Conservation (phyloP, 1,284 basidiomycete genomes). For the Ceratobasidium sp. region DNA sequence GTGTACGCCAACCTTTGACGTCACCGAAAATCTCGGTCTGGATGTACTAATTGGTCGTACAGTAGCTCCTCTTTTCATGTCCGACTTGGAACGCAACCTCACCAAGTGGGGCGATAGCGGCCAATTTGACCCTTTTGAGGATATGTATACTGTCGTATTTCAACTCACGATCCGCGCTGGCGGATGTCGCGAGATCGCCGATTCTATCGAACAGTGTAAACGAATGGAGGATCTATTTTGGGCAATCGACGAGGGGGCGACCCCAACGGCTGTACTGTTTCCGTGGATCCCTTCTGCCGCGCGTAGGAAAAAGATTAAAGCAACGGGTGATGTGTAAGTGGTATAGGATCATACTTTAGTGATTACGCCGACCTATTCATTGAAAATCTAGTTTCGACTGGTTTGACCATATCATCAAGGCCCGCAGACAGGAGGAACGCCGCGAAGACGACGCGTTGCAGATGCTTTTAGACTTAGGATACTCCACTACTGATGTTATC, state of each 20-base stretch:
- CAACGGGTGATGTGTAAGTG: slow-evolving; percentile 22
- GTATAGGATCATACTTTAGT: not conserved
- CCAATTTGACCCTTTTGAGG: slow-evolving; percentile 26
- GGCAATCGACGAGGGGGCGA: slow-evolving; percentile 14
- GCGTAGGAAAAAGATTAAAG: not conserved
- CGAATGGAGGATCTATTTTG: slow-evolving; percentile 26
- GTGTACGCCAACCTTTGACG: not conserved
- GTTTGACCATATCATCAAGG: slow-evolving; percentile 32
- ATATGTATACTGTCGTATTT: slow-evolving; percentile 17
- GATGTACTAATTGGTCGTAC: not conserved
- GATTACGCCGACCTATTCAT: not conserved
- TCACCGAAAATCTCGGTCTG: too few relatives aligned
- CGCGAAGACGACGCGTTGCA: slow-evolving; percentile 37
- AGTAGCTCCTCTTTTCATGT: slow-evolving; percentile 27
- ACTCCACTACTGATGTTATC: slow-evolving; percentile 29
- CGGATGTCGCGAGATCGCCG: slow-evolving; percentile 24
- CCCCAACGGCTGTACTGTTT: slow-evolving; percentile 10
- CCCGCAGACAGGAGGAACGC: slow-evolving; percentile 3
- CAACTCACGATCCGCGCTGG: slow-evolving; percentile 25
- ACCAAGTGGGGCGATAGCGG: slow-evolving; percentile 22
- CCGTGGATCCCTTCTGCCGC: slow-evolving; percentile 32
- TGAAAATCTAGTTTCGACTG: not conserved
- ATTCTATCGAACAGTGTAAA: slow-evolving; percentile 30
- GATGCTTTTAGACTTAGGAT: slow-evolving; percentile 10
- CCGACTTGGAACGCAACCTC: slow-evolving; percentile 23